phyloP scores from a whole-genome alignment of 345 rosid genomes.

The Gossypium longicalyx region DNA sequence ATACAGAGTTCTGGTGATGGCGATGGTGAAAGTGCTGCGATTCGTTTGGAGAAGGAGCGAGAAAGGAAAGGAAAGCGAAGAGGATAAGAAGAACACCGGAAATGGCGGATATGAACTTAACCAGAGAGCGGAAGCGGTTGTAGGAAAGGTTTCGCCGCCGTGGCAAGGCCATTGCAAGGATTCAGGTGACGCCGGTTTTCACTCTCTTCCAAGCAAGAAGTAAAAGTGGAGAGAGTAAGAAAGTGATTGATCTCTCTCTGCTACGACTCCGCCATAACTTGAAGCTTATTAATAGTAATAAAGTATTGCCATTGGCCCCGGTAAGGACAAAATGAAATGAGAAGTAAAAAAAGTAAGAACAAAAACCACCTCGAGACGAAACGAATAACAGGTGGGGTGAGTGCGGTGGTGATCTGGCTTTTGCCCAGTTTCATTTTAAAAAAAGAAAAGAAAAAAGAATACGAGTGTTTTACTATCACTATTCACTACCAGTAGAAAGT shows the following conservation, averaged over 20 bases:
- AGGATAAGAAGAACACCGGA: conserved; percentile 60
- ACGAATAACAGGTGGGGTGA: background rate
- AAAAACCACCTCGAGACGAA: conserved; percentile 2
- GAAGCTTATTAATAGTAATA: background rate
- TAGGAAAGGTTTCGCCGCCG: conserved; percentile 64
- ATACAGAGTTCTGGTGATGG: conserved; percentile 37
- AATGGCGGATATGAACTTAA: conserved; percentile 43
- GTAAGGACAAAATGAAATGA: conserved; percentile 6
- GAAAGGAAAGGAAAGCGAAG: conserved; percentile 62
- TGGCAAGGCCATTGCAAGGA: conserved; percentile 49
- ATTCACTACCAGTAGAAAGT: background rate
- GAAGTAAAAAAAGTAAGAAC: background rate
- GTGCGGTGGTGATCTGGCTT: background rate
- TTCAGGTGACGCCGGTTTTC: conserved; percentile 17
- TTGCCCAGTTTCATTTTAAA: background rate
- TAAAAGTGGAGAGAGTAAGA: background rate
- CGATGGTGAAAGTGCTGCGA: conserved; percentile 32
- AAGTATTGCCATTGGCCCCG: background rate
- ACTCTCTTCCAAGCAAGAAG: background rate
- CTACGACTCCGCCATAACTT: conserved; percentile 11
- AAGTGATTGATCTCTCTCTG: background rate
- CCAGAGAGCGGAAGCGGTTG: conserved; percentile 49
- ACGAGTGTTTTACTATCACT: background rate
- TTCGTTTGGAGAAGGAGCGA: conserved; percentile 67
- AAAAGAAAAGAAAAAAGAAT: background rate